Percentiles rank a stretch among this genome's conserved stretches.
Evolutionary conservation across 495 filamentous ascomycete genomes (phyloP).

Genomic region (Penicillium antarcticum): DNA sequence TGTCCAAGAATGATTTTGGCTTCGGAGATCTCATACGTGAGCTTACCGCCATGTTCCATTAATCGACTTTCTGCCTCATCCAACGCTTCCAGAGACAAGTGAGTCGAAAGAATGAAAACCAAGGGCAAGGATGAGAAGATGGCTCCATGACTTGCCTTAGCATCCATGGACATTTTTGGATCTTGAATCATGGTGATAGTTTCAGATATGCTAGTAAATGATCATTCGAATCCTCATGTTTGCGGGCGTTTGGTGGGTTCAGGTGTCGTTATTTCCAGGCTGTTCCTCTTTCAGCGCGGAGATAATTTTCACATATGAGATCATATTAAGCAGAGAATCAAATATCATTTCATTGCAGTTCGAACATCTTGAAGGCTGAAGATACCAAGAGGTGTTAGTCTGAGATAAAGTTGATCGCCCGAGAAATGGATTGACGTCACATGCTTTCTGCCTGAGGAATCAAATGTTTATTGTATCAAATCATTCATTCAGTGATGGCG

Average conservation of each 20-base stretch:
- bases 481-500: background rate
- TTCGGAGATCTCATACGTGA: slow-evolving; percentile 72
- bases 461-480: background rate
- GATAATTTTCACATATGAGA: too few relatives aligned
- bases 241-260: background rate
- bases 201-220: background rate
- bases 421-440: background rate
- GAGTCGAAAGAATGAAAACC: slow-evolving; percentile 71
- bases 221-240: background rate
- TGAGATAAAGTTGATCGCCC: background rate
- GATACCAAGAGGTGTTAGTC: background rate
- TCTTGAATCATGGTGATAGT: background rate
- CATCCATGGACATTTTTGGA: slow-evolving; percentile 1
- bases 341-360: too few relatives aligned
- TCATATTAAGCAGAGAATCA: too few relatives aligned
- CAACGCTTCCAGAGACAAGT: slow-evolving; percentile 59
- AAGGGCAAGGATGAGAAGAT: slow-evolving; percentile 46
- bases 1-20: slow-evolving; percentile 72
- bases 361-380: too few relatives aligned
- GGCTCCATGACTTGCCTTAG: background rate
- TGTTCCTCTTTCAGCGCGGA: too few relatives aligned
- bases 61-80: slow-evolving; percentile 63
- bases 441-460: slow-evolving; percentile 1
- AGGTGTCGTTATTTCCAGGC: background rate
- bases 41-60: slow-evolving; percentile 41